These are phyloP conservation scores for Hypoxylon sp. DNA, from an alignment of 2,329 filamentous ascomycete genomes.

Conservation along the genomic window DNA sequence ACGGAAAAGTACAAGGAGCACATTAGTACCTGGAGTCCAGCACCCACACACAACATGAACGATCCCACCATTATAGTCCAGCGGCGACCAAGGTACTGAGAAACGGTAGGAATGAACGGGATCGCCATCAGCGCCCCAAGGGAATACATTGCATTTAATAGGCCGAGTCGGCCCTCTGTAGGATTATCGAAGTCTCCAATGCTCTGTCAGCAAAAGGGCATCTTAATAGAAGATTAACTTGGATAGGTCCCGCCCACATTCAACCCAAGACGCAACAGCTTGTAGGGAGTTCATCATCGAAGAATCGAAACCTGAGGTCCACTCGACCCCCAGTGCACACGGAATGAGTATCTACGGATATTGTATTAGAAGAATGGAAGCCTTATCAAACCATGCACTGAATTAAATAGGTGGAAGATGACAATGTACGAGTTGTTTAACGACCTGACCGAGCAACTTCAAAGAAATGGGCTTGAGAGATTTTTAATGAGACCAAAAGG, in stretches of 20 bases:
- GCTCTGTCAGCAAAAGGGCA: conserved; percentile 4
- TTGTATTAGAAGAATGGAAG: conserved; percentile 5
- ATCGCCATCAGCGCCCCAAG: conserved; percentile 60
- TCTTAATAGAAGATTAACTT: background rate
- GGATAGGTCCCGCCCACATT: conserved; percentile 49
- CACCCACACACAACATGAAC: conserved; percentile 56
- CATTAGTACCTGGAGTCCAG: conserved; percentile 54
- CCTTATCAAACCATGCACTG: background rate
- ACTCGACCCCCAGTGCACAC: conserved; percentile 59
- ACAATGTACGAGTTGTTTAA: background rate
- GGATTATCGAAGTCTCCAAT: conserved; percentile 59
- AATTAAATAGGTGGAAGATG: background rate
- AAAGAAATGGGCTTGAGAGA: background rate
- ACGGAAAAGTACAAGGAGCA: conserved; percentile 45
- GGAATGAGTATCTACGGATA: conserved; percentile 55
- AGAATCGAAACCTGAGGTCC: conserved; percentile 61
- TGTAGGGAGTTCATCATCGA: conserved; percentile 63
- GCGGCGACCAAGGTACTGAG: conserved; percentile 58
- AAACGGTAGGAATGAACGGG: conserved; percentile 58
- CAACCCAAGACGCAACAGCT: conserved; percentile 58
- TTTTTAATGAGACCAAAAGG: background rate
- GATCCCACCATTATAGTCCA: conserved; percentile 60
- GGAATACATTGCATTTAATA: conserved; percentile 61
- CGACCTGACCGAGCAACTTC: background rate
- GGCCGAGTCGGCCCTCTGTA: conserved; percentile 57